Conservation (phyloP, 345 rosid species). For the Erucastrum elatum region DNA sequence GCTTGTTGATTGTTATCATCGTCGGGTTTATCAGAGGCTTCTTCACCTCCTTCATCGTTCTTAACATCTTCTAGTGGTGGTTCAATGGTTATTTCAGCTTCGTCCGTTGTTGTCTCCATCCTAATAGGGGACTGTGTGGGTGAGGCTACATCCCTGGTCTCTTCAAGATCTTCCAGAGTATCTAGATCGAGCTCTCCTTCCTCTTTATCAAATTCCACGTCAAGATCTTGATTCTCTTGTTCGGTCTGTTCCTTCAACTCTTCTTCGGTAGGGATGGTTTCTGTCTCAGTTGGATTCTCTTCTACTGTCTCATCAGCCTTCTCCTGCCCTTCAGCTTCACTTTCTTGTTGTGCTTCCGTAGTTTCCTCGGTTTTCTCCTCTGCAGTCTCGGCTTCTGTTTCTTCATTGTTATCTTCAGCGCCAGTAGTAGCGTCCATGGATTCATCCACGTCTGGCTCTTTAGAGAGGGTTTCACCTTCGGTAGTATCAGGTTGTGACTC, state of each 20-base stretch:
- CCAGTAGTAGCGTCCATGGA: constrained; percentile 48
- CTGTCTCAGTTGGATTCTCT: constrained; percentile 54
- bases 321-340: constrained; percentile 47
- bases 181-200: constrained; percentile 83
- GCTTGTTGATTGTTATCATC: constrained; percentile 46
- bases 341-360: constrained; percentile 47
- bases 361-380: constrained; percentile 56
- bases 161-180: constrained; percentile 63
- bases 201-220: constrained; percentile 70
- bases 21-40: constrained; percentile 59
- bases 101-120: constrained; percentile 48
- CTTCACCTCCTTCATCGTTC: constrained; percentile 57
- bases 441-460: constrained; percentile 51
- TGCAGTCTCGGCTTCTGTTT: constrained; percentile 56
- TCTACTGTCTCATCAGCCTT: constrained; percentile 47
- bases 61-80: constrained; percentile 52
- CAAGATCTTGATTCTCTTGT: constrained; percentile 55
- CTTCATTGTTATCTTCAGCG: constrained; percentile 53
- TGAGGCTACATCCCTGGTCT: constrained; percentile 44
- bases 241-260: constrained; percentile 50
- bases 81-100: constrained; percentile 54
- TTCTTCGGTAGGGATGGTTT: constrained; percentile 43
- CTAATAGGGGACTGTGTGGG: constrained; percentile 66
- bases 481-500: constrained; percentile 47
- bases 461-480: constrained; percentile 41